Evolutionary conservation across 176 grass and related monocot species (phyloP).

Genomic region (Themeda triandra): DNA sequence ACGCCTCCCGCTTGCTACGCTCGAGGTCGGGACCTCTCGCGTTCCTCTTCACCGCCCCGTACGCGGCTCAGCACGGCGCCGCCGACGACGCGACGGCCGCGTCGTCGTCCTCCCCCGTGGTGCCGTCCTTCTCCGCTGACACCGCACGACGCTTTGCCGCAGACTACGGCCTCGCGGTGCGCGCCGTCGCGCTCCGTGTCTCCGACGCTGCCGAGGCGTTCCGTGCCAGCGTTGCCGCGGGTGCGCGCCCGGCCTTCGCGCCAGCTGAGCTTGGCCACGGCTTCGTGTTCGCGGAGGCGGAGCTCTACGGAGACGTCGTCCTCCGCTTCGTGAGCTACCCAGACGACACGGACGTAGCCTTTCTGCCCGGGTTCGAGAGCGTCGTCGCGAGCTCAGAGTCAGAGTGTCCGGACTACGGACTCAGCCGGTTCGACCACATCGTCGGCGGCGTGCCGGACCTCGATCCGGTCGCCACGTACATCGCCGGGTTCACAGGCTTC

Average conservation of each 20-base stretch:
- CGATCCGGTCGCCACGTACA: background rate
- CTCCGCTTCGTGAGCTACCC: slow-evolving; percentile 72
- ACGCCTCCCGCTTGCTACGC: no score
- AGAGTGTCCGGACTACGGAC: slow-evolving; percentile 41
- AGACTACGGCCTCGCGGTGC: slow-evolving; percentile 66
- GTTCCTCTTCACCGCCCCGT: no score
- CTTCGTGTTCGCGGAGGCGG: slow-evolving; percentile 70
- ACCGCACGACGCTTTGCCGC: no score
- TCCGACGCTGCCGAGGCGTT: slow-evolving; percentile 63
- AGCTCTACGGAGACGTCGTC: slow-evolving; percentile 77
- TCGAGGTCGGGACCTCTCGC: no score
- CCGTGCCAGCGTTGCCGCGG: slow-evolving; percentile 57
- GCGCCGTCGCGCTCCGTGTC: slow-evolving; percentile 61
- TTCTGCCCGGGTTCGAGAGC: slow-evolving; percentile 71
- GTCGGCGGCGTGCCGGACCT: slow-evolving; percentile 64
- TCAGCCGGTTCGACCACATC: slow-evolving; percentile 66
- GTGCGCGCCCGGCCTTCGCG: slow-evolving; percentile 60
- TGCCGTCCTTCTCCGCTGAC: no score
- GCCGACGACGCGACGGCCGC: no score
- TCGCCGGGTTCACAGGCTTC: slow-evolving; percentile 58
- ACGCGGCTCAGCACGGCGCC: no score
- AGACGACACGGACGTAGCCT: background rate
- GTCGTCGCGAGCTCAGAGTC: background rate
- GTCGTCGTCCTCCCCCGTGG: no score
- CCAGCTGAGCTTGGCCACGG: slow-evolving; percentile 59